A percentile compares a stretch with the other conserved stretches of the same genome.
Evolutionary conservation across 2,329 filamentous ascomycete genomes (phyloP).

Genomic region (Xylariaceae sp.): DNA sequence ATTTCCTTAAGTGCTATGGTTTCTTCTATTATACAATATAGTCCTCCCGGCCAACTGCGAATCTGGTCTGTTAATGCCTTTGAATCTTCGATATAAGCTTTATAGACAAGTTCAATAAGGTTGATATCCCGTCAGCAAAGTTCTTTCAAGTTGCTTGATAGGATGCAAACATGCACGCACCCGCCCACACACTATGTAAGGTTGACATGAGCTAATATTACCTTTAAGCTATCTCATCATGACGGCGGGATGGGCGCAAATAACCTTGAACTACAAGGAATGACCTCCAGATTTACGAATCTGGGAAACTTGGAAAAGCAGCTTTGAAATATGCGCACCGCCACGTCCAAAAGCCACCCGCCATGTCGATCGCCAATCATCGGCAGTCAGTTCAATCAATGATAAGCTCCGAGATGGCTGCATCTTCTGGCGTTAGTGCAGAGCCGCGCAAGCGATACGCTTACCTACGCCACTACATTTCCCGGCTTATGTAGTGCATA

Average conservation of each 20-base stretch:
- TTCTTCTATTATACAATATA: neutral
- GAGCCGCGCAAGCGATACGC: constrained; percentile 18
- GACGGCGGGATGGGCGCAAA: no score
- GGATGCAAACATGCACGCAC: neutral
- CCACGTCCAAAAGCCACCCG: constrained; percentile 17
- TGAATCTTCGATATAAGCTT: neutral
- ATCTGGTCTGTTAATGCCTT: neutral
- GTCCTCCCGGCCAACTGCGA: neutral
- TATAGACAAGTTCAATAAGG: neutral
- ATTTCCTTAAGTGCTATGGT: no score
- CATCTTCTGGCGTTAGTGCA: constrained; percentile 16
- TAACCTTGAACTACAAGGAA: no score
- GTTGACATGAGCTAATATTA: neutral
- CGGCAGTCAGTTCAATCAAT: constrained; percentile 11
- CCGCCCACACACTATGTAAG: neutral
- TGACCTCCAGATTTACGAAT: neutral
- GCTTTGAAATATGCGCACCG: constrained; percentile 13
- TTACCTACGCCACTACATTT: constrained; percentile 1
- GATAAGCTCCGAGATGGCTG: constrained; percentile 4
- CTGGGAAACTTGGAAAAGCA: neutral
- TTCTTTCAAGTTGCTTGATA: neutral
- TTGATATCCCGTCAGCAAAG: neutral
- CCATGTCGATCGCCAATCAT: constrained; percentile 17
- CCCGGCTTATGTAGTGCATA: neutral
- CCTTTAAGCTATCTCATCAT: neutral